Percentiles rank a stretch among this genome's conserved stretches.
phyloP scores from a whole-genome alignment of 2,329 filamentous ascomycete species.

The Podosphaera fusca region DNA sequence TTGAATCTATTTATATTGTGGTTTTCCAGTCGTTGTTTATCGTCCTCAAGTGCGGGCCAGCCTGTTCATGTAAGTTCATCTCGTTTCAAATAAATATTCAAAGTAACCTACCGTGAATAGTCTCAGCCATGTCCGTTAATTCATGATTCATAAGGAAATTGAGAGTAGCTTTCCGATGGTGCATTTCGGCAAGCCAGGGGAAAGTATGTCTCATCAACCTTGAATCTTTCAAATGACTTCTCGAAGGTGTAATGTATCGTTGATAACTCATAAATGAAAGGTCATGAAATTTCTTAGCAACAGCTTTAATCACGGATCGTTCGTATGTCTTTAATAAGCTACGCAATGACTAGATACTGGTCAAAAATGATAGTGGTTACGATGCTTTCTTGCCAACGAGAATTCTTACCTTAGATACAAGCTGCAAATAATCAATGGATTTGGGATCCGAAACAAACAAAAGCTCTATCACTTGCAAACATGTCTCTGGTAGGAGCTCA shows the following conservation, averaged over 20 bases:
- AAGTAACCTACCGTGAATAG: neutral
- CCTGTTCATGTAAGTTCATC: neutral
- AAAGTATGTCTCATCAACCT: conserved; percentile 5
- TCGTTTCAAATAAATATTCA: neutral
- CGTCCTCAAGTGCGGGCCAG: conserved; percentile 8
- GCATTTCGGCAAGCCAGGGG: conserved; percentile 9
- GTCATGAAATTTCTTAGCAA: neutral
- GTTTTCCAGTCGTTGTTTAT: conserved; percentile 3
- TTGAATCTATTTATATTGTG: conserved; percentile 5
- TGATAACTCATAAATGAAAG: no score
- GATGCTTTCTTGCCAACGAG: neutral
- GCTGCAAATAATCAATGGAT: conserved; percentile 3
- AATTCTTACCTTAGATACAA: conserved; percentile 8
- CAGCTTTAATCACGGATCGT: conserved; percentile 5
- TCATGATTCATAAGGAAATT: conserved; percentile 8
- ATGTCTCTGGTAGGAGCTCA: conserved; percentile 7
- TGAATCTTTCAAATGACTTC: no score
- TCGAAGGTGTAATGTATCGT: no score
- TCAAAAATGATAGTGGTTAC: neutral
- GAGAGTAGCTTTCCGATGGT: conserved; percentile 4
- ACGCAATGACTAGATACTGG: conserved; percentile 5
- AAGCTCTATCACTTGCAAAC: conserved; percentile 7
- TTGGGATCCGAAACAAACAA: conserved; percentile 6
- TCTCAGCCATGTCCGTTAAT: conserved; percentile 8
- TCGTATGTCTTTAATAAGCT: conserved; percentile 8